Conservation (phyloP, 371 early-diverging fungal genomes). For the Mucor saturninus region DNA sequence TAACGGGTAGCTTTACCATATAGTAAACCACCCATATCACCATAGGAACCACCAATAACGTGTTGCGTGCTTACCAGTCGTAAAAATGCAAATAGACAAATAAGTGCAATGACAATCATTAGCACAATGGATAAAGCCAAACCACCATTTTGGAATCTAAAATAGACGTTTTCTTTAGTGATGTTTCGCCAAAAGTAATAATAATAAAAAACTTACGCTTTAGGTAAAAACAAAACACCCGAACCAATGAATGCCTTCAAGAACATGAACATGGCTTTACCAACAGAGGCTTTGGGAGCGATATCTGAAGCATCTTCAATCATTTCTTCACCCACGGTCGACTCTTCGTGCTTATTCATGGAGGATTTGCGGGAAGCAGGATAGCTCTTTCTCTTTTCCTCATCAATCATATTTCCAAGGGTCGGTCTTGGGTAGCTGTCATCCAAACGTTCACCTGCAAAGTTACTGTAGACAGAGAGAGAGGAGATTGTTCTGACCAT, state of each 20-base stretch:
- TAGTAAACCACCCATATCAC: conserved; percentile 75
- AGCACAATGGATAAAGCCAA: conserved; percentile 32
- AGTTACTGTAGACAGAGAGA: conserved; percentile 36
- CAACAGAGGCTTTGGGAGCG: conserved; percentile 56
- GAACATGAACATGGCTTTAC: conserved; percentile 77
- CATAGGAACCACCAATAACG: conserved; percentile 69
- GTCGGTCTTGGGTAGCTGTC: conserved; percentile 1
- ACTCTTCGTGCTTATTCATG: conserved; percentile 19
- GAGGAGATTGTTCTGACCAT: conserved; percentile 35
- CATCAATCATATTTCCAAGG: conserved; percentile 4
- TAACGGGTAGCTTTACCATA: conserved; percentile 64
- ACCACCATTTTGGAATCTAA: conserved; percentile 39
- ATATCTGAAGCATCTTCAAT: conserved; percentile 13
- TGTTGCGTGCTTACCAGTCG: conserved; percentile 39
- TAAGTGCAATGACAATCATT: conserved; percentile 31
- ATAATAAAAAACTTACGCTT: conserved; percentile 50
- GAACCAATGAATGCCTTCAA: conserved; percentile 81
- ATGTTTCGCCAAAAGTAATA: background rate
- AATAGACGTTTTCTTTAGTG: background rate
- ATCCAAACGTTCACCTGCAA: conserved; percentile 40
- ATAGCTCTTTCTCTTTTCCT: conserved; percentile 18
- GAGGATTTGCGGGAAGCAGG: conserved; percentile 3
- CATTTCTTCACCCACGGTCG: conserved; percentile 15
- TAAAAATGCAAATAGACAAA: conserved; percentile 38
- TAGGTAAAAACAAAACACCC: conserved; percentile 69